Evolutionary conservation across 2,329 filamentous ascomycete species (phyloP).

Genomic region (Pleomassaria siparia): DNA sequence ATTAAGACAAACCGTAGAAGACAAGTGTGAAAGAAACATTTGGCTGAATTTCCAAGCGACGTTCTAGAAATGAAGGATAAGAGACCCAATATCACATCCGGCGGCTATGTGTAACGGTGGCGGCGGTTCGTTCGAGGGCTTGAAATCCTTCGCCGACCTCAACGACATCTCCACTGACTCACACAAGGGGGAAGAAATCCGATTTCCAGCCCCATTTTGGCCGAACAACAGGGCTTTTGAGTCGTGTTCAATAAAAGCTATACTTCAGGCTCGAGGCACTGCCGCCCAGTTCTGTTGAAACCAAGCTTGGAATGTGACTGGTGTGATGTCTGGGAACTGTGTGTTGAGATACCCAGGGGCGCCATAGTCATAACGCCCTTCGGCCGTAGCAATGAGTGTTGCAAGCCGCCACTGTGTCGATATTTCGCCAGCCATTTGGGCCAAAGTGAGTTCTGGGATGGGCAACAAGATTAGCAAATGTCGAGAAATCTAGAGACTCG

Average conservation of each 20-base stretch:
- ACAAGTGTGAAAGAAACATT: not conserved
- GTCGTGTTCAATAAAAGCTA: not conserved
- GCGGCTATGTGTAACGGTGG: not conserved
- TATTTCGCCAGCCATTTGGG: conserved; percentile 34
- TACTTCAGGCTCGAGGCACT: conserved; percentile 24
- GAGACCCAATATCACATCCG: not conserved
- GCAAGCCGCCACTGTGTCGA: conserved; percentile 51
- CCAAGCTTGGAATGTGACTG: conserved; percentile 43
- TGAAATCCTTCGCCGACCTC: not conserved
- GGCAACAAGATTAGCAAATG: too few species aligned
- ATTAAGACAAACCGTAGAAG: too few species aligned
- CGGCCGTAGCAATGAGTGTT: conserved; percentile 66
- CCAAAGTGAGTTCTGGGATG: conserved; percentile 50
- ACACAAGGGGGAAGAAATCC: not conserved
- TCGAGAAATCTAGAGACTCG: too few species aligned
- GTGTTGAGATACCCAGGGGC: conserved; percentile 60
- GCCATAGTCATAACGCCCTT: conserved; percentile 67
- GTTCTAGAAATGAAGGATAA: not conserved
- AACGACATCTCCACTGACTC: conserved; percentile 6
- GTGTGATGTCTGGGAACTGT: conserved; percentile 40
- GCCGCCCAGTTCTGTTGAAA: conserved; percentile 38
- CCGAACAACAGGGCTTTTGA: not conserved
- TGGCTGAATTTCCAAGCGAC: not conserved
- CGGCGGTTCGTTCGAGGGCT: not conserved
- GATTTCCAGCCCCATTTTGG: not conserved